Evolutionary conservation across 805 yeast species (phyloP), one percentile per base, ranked within the genome.

Genomic region (Lipomyces spencermartinsiae): DNA sequence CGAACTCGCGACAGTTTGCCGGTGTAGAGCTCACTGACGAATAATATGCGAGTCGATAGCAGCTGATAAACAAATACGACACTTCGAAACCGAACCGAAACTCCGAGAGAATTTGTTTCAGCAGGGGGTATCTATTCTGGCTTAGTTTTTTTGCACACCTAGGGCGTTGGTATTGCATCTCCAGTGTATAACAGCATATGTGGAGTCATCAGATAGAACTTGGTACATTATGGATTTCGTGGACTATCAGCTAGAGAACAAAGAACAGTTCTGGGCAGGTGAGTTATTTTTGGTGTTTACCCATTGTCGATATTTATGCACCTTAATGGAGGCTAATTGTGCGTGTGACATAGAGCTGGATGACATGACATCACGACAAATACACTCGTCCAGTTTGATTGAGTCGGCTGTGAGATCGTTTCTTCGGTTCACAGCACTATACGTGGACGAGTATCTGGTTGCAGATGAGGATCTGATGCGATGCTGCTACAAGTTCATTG

Each of bases 291-390:
- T 43, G 22, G 16, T 2, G 46, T n/a, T 43, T 16, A 12, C 49
- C 49, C 19, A 16, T 9, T 43, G 22, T 43, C 49, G 49, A n/a
- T 43, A 16, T 43, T 43, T 6, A n/a, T 43, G 49, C 22, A 19
- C n/a, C 49, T 43, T 22, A 16, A 7, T 43, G 49, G 22, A 43
- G 22, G 10, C 49, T 43, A 43, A 43, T n/a, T 2, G 22, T 16
- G 22, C n/a, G 6, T 16, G 22, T 43, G 6, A n/a, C 49, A 5
- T 87, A n/a, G 89, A 85, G 71, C 88, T 86, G 62, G 83, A 82
- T 4, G 88, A 80, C 53, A 85, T 81, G 22, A 83, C 77, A 68
- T 84, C 84, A 64, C 85, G 77, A 12, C 78, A 74, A 1, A 71
- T 58, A 1, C 89, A 89, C 19, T 83, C 80, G 14, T 76, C 73